Conservation (phyloP, 306 rosid species). For the Begonia loranthoides region DNA sequence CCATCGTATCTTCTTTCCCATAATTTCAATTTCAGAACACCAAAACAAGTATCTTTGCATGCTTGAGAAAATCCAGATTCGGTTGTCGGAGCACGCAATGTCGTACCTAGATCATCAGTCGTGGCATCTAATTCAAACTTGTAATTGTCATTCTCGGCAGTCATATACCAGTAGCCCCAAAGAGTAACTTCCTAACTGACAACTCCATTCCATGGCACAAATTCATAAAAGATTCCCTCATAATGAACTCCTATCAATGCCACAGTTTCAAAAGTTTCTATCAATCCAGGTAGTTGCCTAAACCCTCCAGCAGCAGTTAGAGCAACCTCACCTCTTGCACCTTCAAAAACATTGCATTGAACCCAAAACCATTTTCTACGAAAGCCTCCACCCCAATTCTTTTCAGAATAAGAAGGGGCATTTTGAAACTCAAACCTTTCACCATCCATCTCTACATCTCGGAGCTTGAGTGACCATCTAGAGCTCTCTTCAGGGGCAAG, state of each 20-base stretch:
- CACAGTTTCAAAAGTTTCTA: constrained; percentile 62
- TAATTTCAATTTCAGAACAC: too few species aligned
- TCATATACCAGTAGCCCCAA: constrained; percentile 74
- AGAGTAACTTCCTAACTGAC: constrained; percentile 66
- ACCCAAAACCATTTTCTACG: constrained; percentile 99
- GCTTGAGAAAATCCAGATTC: too few species aligned
- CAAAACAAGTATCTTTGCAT: too few species aligned
- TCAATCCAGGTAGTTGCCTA: constrained; percentile 72
- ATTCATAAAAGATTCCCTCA: constrained; percentile 72
- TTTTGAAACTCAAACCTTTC: constrained; percentile 79
- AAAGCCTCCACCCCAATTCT: constrained; percentile 96
- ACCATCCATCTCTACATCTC: too few species aligned
- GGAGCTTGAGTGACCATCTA: too few species aligned
- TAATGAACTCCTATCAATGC: constrained; percentile 88
- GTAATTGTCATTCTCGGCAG: constrained; percentile 57
- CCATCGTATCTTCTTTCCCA: too few species aligned
- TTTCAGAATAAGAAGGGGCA: constrained; percentile 90
- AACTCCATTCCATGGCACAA: constrained; percentile 84
- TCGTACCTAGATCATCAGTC: constrained; percentile 53
- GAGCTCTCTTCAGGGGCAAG: too few species aligned
- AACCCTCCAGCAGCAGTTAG: constrained; percentile 78
- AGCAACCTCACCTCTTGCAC: constrained; percentile 65
- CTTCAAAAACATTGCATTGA: constrained; percentile 84
- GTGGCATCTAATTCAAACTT: constrained; percentile 71
- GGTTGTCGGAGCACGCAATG: constrained; percentile 77